phyloP scores from a whole-genome alignment of 2,329 filamentous ascomycete species.

The Xylariales sp. region DNA sequence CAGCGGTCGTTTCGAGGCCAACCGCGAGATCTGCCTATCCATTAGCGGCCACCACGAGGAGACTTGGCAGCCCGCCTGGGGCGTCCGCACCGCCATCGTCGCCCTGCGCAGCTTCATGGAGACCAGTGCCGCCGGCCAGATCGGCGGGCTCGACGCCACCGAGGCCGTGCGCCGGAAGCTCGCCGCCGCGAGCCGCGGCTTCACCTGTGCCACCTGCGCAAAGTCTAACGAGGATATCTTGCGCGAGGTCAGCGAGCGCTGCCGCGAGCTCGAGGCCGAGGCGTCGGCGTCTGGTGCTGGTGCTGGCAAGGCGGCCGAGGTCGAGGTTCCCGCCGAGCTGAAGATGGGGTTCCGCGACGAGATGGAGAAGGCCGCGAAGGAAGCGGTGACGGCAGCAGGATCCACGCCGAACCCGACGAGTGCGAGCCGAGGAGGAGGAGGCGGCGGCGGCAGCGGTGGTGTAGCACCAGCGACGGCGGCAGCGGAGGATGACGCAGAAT shows the following conservation, averaged over 20 bases:
- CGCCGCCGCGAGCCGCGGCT: conserved; percentile 62
- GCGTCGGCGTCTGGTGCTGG: conserved; percentile 11
- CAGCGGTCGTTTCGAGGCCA: conserved; percentile 88
- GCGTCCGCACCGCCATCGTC: conserved; percentile 81
- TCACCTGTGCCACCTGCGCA: conserved; percentile 67
- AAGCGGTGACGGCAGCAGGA: too few relatives aligned
- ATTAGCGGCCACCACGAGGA: conserved; percentile 97
- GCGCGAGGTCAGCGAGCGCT: conserved; percentile 58
- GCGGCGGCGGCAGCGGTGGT: conserved; percentile 18
- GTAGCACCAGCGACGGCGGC: conserved; percentile 6
- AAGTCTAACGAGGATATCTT: conserved; percentile 72
- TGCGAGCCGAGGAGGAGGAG: conserved; percentile 64
- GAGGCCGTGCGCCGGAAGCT: conserved; percentile 63
- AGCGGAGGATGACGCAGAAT: conserved; percentile 32
- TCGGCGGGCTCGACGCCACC: conserved; percentile 80
- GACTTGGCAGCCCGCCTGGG: conserved; percentile 98
- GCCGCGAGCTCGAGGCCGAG: conserved; percentile 28
- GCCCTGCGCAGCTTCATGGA: conserved; percentile 89
- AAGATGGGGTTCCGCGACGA: conserved; percentile 72
- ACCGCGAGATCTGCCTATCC: conserved; percentile 92
- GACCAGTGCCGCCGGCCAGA: conserved; percentile 78
- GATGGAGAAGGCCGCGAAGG: conserved; percentile 40
- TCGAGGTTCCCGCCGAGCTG: conserved; percentile 50
- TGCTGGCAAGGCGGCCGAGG: conserved; percentile 26
- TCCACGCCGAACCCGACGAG: too few relatives aligned